Conservation (phyloP, 2,329 filamentous ascomycete genomes). For the Exophiala sp. region DNA sequence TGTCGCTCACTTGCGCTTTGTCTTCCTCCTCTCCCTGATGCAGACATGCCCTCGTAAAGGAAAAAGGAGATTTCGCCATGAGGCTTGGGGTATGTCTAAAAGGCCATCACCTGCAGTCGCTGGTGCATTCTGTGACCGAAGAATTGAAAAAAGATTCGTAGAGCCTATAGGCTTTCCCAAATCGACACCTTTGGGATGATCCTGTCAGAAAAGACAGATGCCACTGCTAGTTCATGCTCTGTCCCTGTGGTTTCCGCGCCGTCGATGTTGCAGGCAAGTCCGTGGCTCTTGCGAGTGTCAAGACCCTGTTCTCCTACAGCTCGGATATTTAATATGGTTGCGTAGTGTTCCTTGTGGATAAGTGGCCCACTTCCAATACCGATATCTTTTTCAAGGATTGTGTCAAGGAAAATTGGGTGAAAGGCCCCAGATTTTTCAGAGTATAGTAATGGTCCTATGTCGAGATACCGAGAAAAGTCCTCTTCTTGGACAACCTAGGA, state of each 20-base stretch:
- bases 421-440: not conserved
- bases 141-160: conserved; percentile 18
- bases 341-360: too few relatives aligned
- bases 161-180: conserved; percentile 13
- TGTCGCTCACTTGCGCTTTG: conserved; percentile 8
- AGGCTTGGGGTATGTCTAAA: conserved; percentile 23
- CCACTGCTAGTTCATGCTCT: conserved; percentile 19
- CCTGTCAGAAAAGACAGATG: conserved; percentile 4
- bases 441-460: conserved; percentile 28
- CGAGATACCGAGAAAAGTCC: conserved; percentile 40
- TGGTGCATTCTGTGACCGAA: conserved; percentile 15
- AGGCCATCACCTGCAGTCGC: conserved; percentile 13
- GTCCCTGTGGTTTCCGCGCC: conserved; percentile 2
- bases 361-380: not conserved
- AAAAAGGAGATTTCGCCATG: conserved; percentile 23
- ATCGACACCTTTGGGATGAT: conserved; percentile 13
- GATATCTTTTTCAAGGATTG: conserved; percentile 8
- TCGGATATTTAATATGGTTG: too few relatives aligned
- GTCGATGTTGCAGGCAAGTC: too few relatives aligned
- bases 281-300: too few relatives aligned
- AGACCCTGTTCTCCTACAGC: too few relatives aligned
- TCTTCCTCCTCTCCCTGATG: conserved; percentile 7
- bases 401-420: conserved; percentile 1
- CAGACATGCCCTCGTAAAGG: conserved; percentile 18
- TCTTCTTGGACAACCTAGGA: conserved; percentile 43